Percentiles rank a stretch among this genome's conserved stretches.
phyloP scores from a whole-genome alignment of 148 eudicot genomes.

The Cornus controversa region DNA sequence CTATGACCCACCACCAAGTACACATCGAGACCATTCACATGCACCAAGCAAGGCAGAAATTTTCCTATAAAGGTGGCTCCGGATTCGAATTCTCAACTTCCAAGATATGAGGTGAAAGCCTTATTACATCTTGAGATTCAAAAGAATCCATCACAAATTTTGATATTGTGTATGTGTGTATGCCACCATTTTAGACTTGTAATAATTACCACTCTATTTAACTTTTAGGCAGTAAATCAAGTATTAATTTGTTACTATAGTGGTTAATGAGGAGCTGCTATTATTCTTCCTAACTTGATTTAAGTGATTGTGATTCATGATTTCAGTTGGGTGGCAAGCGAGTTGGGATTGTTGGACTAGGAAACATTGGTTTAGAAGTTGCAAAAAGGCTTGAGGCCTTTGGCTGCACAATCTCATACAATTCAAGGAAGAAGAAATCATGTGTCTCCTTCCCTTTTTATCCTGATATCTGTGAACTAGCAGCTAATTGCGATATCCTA shows the following conservation, averaged over 20 bases:
- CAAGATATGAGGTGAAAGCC: too few species aligned
- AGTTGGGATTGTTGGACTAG: conserved; percentile 82
- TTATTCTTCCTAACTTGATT: background rate
- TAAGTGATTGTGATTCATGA: conserved; percentile 5
- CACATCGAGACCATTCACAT: too few species aligned
- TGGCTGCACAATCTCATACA: conserved; percentile 55
- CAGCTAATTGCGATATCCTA: conserved; percentile 42
- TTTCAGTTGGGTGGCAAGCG: conserved; percentile 56
- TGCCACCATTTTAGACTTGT: too few species aligned
- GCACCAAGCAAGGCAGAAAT: too few species aligned
- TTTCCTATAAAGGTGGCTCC: too few species aligned
- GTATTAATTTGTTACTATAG: background rate
- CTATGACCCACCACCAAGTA: too few species aligned
- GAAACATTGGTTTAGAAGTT: conserved; percentile 64
- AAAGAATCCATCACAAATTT: too few species aligned
- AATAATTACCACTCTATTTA: too few species aligned
- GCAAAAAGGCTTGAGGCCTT: conserved; percentile 70
- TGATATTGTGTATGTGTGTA: too few species aligned
- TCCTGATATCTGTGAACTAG: conserved; percentile 35
- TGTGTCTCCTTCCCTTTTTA: conserved; percentile 41
- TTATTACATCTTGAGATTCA: too few species aligned
- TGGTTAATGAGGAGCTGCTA: background rate
- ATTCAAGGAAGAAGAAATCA: conserved; percentile 50
- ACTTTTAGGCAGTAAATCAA: too few species aligned
- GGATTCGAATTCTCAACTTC: too few species aligned